A percentile compares a stretch with the other conserved stretches of the same genome.
Conservation (phyloP, 805 yeast genomes). For the Ogataea nakhonphanomensis region DNA sequence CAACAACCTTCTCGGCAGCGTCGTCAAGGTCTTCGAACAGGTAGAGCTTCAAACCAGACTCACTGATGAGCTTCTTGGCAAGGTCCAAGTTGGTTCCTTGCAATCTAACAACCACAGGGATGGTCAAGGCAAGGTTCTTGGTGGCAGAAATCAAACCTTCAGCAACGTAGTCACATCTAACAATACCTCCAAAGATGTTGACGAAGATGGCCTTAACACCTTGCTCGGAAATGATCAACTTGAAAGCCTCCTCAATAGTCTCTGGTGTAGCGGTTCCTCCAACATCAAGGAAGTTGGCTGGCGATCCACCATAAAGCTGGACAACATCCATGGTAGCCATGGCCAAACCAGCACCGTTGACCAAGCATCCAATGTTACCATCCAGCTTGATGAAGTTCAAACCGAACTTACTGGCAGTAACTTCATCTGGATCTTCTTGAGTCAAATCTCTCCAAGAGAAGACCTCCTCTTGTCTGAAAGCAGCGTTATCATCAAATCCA, state of each 20-base stretch:
- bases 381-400: constrained; percentile 96
- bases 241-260: constrained; percentile 96
- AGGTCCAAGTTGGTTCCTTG: constrained; percentile 95
- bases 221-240: constrained; percentile 83
- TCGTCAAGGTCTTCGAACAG: constrained; percentile 91
- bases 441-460: constrained; percentile 95
- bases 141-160: constrained; percentile 95
- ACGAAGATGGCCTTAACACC: constrained; percentile 94
- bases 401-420: constrained; percentile 83
- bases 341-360: constrained; percentile 99
- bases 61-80: constrained; percentile 80
- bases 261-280: constrained; percentile 99
- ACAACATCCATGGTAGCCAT: constrained; percentile 99
- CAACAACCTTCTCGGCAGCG: constrained; percentile 94
- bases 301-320: constrained; percentile 96
- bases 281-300: constrained; percentile 98
- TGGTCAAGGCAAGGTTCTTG: constrained; percentile 81
- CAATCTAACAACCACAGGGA: constrained; percentile 96
- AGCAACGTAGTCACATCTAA: constrained; percentile 98
- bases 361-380: constrained; percentile 98
- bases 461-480: constrained; percentile 90
- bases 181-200: constrained; percentile 99
- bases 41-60: constrained; percentile 90
- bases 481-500: constrained; percentile 95
- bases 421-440: constrained; percentile 98